Percentiles rank a stretch among this genome's conserved stretches.
These are phyloP conservation scores for Euphorbia schlechtendalii DNA, from an alignment of 441 rosid genomes.

Conservation along the genomic window DNA sequence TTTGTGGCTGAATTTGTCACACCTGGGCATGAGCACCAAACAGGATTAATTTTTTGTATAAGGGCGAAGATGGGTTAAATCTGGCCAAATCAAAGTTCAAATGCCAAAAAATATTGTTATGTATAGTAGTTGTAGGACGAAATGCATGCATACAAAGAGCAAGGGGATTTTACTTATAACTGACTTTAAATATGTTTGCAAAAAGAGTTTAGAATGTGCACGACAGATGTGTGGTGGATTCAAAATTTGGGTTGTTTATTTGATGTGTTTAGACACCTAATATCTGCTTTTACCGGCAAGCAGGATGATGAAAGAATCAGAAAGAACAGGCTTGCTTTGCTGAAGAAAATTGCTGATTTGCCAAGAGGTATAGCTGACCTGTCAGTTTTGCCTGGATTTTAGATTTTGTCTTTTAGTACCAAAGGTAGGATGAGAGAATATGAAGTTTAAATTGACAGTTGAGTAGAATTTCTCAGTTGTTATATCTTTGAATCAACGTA, in stretches of 20 bases:
- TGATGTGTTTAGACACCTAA: background rate
- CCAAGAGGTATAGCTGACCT: conserved; percentile 77
- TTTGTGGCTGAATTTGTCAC: background rate
- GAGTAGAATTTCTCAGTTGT: background rate
- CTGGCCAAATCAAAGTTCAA: too few relatives aligned
- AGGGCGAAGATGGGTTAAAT: too few relatives aligned
- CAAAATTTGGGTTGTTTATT: too few relatives aligned
- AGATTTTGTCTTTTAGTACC: conserved; percentile 11
- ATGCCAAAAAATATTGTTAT: too few relatives aligned
- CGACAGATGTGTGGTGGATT: background rate
- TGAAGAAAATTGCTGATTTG: conserved; percentile 66
- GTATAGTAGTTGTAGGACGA: background rate
- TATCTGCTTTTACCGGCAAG: conserved; percentile 4
- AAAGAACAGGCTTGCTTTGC: conserved; percentile 77
- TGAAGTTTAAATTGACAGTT: background rate
- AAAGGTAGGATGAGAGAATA: background rate
- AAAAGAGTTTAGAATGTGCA: background rate
- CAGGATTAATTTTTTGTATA: too few relatives aligned
- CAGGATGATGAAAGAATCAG: conserved; percentile 80
- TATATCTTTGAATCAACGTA: background rate
- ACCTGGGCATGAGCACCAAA: too few relatives aligned
- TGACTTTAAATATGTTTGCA: too few relatives aligned
- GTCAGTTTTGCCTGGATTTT: conserved; percentile 83
- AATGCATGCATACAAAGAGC: background rate
- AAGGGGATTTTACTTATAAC: background rate